Base-by-base conservation (phyloP, 2,329 filamentous ascomycete species). In the Parastagonospora avenae region DNA sequence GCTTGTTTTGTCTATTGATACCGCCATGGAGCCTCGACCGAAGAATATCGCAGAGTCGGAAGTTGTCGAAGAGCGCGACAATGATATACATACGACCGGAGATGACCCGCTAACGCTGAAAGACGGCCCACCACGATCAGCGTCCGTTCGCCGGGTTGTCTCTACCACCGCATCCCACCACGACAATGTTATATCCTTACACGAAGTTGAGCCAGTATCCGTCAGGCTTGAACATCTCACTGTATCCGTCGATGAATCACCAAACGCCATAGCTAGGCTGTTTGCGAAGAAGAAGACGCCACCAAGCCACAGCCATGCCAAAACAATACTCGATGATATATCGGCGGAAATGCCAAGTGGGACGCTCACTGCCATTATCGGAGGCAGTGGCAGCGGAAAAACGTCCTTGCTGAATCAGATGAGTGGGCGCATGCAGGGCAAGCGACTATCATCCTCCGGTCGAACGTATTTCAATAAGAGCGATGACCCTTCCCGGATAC, bases 321-420 rank as follows among this genome's bases (percentile, higher is more conserved):
- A 80, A 59, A 71, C 68, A 5, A 82, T 92, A 9, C 74, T 92
- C 8, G 77, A 85, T 45, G 81, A 82, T 28, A 82, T 91, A 39
- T 82, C 82, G 56, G 87, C 87, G 2, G 80, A 84, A 19, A 81
- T 91, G 67, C 78, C 79, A 2, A 80, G 83, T 7, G 87, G 89
- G 2, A 87, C 84, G 2, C 72, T 92, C 35, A 91, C 88, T 0
- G 89, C 89, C 8, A 91, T 92, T 46, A 85, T 92, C 50, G 89
- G 89, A 8, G 87, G 88, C 3, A 88, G 85, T 63, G 88, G 89
- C 15, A 88, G 85, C 1, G 88, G 88, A 0, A 91, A 91, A 48
- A 75, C 68, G 2, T 71, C 68, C 2, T 50, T 76, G 50, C 76
- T 92, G 30, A 92, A 91, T 67, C 83, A 85, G 15, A 81, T 91